Base-by-base conservation (phyloP, 805 yeast species). In the Saturnispora ahearnii region DNA sequence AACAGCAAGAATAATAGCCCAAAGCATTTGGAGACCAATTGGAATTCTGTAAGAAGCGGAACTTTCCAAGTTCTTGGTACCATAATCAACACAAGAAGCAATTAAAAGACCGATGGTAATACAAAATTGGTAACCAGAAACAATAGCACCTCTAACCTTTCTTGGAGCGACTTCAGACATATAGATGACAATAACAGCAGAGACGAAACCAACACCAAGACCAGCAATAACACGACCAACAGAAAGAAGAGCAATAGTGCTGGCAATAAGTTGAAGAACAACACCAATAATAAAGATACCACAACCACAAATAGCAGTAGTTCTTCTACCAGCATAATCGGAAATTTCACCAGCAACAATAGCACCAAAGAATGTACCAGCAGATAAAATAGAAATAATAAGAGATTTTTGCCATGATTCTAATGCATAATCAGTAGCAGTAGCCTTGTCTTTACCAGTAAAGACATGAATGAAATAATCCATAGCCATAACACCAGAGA, bases 121-220 rank as follows among this genome's bases (percentile, higher is more conserved):
- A 57, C 64, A 63, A 55, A 65, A 66, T 64, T 86, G 95, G 64
- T 84, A 87, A 50, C 84, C 75, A 49, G 85, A 78, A 44, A 85
- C 88, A 53, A 84, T 72, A 18, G 88, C 78, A 57, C 95, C 95
- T 69, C 95, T 74, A 46, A 85, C 77, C 74, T 84, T 81, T 58
- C 76, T 80, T 28, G 93, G 93, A 15, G 88, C 77, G 36, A 86
- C 81, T 64, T 85, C 87, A 31, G 90, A 84, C 71, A 83, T 82
- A 62, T 84, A 85, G 63, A 87, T 68, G 46, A 95, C 90, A 32
- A 84, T 85, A 51, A 83, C 73, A 41, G 89, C 87, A 36, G 90
- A 79, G 37, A 85, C 73, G 53, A 80, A 78, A 57, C 96, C 96
- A 53, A 87, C 87, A 51, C 87, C 86, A 10, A 84, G 57, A 51